Conservation (phyloP, 2,329 filamentous ascomycete genomes). For the Aspergillus floridensis region DNA sequence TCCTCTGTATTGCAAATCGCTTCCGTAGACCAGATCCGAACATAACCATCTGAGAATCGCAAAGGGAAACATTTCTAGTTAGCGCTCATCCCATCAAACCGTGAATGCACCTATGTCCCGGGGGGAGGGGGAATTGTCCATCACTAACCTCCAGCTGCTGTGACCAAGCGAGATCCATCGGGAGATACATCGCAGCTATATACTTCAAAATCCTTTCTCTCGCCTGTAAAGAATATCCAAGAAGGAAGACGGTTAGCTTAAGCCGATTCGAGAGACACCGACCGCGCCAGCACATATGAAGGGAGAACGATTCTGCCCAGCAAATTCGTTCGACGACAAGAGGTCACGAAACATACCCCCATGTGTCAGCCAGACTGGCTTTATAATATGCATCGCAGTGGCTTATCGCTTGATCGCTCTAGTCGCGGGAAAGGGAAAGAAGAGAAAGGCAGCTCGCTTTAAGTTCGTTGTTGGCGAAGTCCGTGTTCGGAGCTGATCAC, state of each 20-base stretch:
- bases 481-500: slow-evolving; percentile 11
- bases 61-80: slow-evolving; percentile 7
- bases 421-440: background rate
- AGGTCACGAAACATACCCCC: slow-evolving; percentile 57
- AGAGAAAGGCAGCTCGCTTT: background rate
- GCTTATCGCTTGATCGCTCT: slow-evolving; percentile 4
- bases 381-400: slow-evolving; percentile 74
- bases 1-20: slow-evolving; percentile 80
- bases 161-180: slow-evolving; percentile 86
- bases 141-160: slow-evolving; percentile 78
- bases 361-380: slow-evolving; percentile 93
- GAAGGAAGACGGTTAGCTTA: slow-evolving; percentile 16
- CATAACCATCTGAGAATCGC: slow-evolving; percentile 71
- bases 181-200: slow-evolving; percentile 98
- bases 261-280: background rate
- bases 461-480: slow-evolving; percentile 3
- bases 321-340: background rate
- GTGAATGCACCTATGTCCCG: background rate
- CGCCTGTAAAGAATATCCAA: slow-evolving; percentile 55
- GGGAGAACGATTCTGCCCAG: slow-evolving; percentile 1
- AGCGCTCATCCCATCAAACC: slow-evolving; percentile 3
- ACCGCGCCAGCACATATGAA: background rate
- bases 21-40: slow-evolving; percentile 96
- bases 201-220: slow-evolving; percentile 97
- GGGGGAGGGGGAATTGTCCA: background rate